Evolutionary conservation across 371 early-diverging fungal genomes (phyloP), one percentile per base, ranked within the genome.

Genomic region (Dichotomocladium elegans): DNA sequence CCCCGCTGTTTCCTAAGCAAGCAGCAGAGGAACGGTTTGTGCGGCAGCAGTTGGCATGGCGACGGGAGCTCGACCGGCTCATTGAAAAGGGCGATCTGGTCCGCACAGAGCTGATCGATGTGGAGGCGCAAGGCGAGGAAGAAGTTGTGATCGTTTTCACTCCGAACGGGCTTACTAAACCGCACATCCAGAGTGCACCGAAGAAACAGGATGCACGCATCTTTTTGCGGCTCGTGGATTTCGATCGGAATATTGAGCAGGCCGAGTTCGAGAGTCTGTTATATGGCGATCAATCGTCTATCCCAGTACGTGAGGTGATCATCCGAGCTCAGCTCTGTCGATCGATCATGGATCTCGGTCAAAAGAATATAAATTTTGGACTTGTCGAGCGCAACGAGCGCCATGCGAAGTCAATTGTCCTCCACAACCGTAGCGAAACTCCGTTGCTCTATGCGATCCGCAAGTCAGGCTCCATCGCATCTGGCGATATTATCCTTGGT

Each of bases 281-380:
- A 37, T 82, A 80, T 34, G 72, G 79, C 0, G 80, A 83, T 41
- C 63, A 75, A 12, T 55, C 60, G 2, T 73, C 72, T 50, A 91
- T 95, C n/a, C 99, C 98, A 10, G 85, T 96, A n/a, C 86, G 96
- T 3, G 94, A 97, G 68, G 79, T 98, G 27, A 81, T 96, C 68
- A 70, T 98, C 2, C 87, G 95, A 17, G 87, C 89, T 4, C 83
- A 90, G 3, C 72, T 97, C 3, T 90, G 88, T 56, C 79, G 90
- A 17, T 90, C 94, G 2, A 78, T 88, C 27, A 89, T 98, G 86
- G 97, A 95, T 40, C 71, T 98, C 2, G 95, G 95, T 10, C 99
- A 98, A 64, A 91, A 90, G 66, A 92, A 94, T 64, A 95, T 97
- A 69, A 98, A 97, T 55, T 96, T 98, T 67, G 99, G 99, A 11